Base-by-base conservation (phyloP, 2,329 filamentous ascomycete genomes). In the Colletotrichum incanum region DNA sequence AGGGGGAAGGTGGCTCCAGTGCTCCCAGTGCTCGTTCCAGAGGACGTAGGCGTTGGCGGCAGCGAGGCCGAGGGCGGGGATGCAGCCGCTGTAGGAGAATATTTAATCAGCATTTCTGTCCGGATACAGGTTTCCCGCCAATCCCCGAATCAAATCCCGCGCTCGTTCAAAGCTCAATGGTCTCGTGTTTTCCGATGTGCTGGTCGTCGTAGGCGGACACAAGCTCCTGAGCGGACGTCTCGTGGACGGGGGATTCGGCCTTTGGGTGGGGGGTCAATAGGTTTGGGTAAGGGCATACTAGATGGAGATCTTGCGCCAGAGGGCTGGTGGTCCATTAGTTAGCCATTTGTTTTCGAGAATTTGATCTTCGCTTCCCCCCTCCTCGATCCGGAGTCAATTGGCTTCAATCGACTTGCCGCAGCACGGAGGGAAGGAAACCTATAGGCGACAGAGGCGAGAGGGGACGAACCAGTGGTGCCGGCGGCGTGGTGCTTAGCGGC, bases 21-120 rank as follows among this genome's bases (percentile, higher is more conserved):
- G 96, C 86, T 97, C 94, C 96, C 96, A 98, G 86, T 99, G 96
- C 87, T 97, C 94, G 79, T 90, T 92, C 94, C 95, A 99, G 75
- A 98, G 91, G 81, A 92, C 91, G 84, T 93, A 98, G 79, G 95
- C 95, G 84, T 99, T 99, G 85, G 92, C 86, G 76, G 85, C 83
- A 73, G 93, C 92, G 76, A 95, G 86, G 77, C 92, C 85, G 71
- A 98, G 87, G 82, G 85, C 87, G 68, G 96, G 95, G 76, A 93
- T 86, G 76, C 93, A 91, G 80, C 88, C 92, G 84, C 95, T 98
- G 81, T 78, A n/a, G 14, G 18, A 26, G 18, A 55, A 8, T 6
- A 16, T 45, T 58, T 31, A 9, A 59, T 74, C 66, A 65, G 47
- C n/a, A 39, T 63, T 52, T 26, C 20, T 34, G 34, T 45, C 28